These are phyloP conservation scores for Bocquillonia castaneifolia DNA, from an alignment of 441 rosid species.

Conservation along the genomic window DNA sequence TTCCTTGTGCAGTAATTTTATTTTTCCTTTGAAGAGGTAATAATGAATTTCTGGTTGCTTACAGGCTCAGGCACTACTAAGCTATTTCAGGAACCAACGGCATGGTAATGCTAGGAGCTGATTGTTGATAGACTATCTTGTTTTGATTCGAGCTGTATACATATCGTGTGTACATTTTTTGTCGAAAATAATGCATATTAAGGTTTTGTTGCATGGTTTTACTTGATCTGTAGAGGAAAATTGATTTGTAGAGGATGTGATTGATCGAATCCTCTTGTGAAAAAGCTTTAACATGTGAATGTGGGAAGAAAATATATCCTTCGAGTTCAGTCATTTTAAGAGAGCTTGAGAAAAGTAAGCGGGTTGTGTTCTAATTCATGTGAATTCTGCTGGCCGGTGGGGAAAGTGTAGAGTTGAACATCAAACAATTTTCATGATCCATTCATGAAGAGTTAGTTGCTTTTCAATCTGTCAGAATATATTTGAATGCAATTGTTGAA, in stretches of 20 bases:
- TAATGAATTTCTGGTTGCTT: slow-evolving; percentile 17
- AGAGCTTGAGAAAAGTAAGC: no score
- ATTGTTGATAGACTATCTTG: slow-evolving; percentile 21
- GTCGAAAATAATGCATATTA: slow-evolving; percentile 34
- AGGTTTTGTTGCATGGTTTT: slow-evolving; percentile 26
- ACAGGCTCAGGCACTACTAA: slow-evolving; percentile 84
- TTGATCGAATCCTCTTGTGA: slow-evolving; percentile 21
- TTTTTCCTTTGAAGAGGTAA: background rate
- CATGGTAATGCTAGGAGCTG: slow-evolving; percentile 65
- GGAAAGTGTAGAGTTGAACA: no score
- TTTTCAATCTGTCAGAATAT: no score
- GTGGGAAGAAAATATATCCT: no score
- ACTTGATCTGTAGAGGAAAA: slow-evolving; percentile 28
- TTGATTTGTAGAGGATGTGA: slow-evolving; percentile 25
- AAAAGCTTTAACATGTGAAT: slow-evolving; percentile 5
- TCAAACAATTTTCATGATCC: no score
- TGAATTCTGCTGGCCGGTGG: no score
- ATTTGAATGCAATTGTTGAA: no score
- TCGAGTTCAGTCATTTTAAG: no score
- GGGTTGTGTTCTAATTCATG: no score
- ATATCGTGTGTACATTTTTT: slow-evolving; percentile 38
- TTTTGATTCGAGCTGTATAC: slow-evolving; percentile 28
- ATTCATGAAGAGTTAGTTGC: no score
- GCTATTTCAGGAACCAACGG: slow-evolving; percentile 72
- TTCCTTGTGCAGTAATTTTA: background rate